Conservation (phyloP, 441 rosid genomes). For the Jatropha podagrica region DNA sequence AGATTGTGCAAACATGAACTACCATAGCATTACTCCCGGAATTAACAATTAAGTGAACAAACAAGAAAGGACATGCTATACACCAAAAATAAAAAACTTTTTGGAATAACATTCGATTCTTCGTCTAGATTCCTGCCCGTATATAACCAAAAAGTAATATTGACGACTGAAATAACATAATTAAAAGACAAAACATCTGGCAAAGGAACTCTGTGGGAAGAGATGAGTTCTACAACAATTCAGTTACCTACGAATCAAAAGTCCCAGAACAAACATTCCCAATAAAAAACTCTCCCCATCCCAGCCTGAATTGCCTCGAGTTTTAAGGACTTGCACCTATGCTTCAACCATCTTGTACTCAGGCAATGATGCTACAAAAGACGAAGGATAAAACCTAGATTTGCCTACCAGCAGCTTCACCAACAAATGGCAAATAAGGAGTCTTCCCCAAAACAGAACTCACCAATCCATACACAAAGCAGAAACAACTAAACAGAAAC, state of each 20-base stretch:
- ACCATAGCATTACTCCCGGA: background rate
- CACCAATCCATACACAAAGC: constrained; percentile 59
- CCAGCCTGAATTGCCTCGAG: background rate
- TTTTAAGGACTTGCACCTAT: background rate
- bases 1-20: background rate
- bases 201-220: background rate
- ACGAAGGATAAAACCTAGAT: constrained; percentile 25
- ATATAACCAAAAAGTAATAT: background rate
- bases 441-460: constrained; percentile 62
- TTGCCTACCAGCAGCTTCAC: constrained; percentile 84
- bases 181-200: background rate
- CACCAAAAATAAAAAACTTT: background rate
- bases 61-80: background rate
- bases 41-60: background rate
- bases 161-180: background rate
- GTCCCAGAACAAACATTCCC: background rate
- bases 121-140: background rate
- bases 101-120: background rate
- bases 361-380: background rate
- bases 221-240: background rate
- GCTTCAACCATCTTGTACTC: background rate
- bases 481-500: constrained; percentile 63
- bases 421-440: constrained; percentile 78
- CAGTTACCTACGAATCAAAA: background rate
- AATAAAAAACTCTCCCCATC: background rate